These are phyloP conservation scores for Xylaria sp. DNA, from an alignment of 2,329 filamentous ascomycete species.

Conservation along the genomic window DNA sequence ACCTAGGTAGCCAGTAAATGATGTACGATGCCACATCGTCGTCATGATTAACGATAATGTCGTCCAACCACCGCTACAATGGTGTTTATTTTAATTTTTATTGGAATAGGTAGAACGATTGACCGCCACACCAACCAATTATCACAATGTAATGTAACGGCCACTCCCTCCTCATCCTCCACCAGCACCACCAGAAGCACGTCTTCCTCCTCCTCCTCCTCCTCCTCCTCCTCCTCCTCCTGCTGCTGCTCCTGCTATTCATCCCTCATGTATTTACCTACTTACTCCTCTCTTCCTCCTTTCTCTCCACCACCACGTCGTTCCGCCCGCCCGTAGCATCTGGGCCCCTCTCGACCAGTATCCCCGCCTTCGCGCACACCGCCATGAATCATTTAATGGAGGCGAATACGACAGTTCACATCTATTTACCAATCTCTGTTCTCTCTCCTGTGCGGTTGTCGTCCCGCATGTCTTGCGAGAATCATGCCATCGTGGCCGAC, in stretches of 20 bases:
- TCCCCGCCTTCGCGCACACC: constrained; percentile 40
- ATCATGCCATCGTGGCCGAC: constrained; percentile 24
- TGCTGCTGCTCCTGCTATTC: constrained; percentile 15
- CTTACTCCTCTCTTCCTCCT: not conserved
- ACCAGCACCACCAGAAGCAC: not conserved
- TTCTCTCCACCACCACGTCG: constrained; percentile 26
- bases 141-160: constrained; percentile 37
- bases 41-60: constrained; percentile 7
- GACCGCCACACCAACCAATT: constrained; percentile 36
- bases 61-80: not conserved
- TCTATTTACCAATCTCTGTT: constrained; percentile 1
- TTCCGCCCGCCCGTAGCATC: constrained; percentile 28
- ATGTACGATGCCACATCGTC: not conserved
- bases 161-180: constrained; percentile 25
- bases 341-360: constrained; percentile 32
- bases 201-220: constrained; percentile 15
- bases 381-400: constrained; percentile 32
- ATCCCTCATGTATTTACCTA: not conserved
- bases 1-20: not conserved
- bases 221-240: constrained; percentile 19
- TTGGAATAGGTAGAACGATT: constrained; percentile 1
- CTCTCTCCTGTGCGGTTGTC: not conserved
- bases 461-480: constrained; percentile 9
- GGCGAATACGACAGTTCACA: constrained; percentile 33
- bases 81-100: constrained; percentile 1